Evolutionary conservation across 495 filamentous ascomycete species (phyloP), one percentile per base, ranked within the genome.

Genomic region (Penicillium nucicola): DNA sequence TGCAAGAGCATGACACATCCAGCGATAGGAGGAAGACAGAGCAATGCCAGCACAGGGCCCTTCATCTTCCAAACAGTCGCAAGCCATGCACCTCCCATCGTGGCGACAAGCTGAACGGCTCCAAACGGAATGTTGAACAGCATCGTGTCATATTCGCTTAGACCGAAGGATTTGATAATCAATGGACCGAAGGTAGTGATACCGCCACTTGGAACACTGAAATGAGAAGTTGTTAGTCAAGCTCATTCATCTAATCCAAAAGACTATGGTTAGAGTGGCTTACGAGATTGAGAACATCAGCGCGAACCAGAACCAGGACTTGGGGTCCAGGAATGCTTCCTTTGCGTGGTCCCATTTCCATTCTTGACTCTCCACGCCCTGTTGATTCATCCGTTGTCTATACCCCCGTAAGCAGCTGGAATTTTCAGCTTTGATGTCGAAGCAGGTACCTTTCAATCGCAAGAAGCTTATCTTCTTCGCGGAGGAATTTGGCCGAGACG

Each of bases 301-400:
- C 3, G 77, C 62, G 56, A 87, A 86, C 84, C 84, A 87, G 22
- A 82, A 66, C 75, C 81, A 84, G 1, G 84, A 84, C 68, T 88
- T 88, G 10, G 81, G 45, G 55, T 88, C 85, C 15, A 79, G 58
- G 22, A 79, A 69, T 13, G 80, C 78, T 56, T 88, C 85, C 38
- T 68, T 70, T 0, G 86, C 80, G 56, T 85, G 82, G 15, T 81
- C 76, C 77, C 79, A 84, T 58, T 79, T 78, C 80, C 80, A 85
- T 34, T 76, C 68, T 31, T 78, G 70, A 12, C 71, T 82, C 23
- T 78, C 68, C 8, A 83, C 70, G 28, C 82, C 81, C 68, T 82
- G 80, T 49, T 85, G 81, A 46, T 85, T 85, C 73, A 78, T 78
- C n/a, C 80, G 74, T n/a, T 84, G 69, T 52, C 78, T 71, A 19